Evolutionary conservation across 805 yeast species (phyloP).

Genomic region (Lipomyces sp.): DNA sequence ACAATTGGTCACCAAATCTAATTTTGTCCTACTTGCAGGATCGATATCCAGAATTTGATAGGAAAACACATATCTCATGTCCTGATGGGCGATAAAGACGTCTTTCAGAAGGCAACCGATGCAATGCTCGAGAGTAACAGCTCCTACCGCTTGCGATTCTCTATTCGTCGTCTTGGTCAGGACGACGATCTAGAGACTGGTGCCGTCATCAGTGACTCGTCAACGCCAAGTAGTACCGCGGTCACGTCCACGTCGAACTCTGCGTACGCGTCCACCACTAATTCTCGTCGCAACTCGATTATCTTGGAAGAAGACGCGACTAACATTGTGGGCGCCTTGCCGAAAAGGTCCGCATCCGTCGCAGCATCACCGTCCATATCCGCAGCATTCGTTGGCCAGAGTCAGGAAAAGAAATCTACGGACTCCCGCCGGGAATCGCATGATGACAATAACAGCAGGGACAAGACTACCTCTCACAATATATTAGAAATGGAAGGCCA

Average conservation of each 20-base stretch:
- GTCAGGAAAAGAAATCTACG: conserved; percentile 6
- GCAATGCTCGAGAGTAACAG: conserved; percentile 43
- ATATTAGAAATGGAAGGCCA: conserved; percentile 80
- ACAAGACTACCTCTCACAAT: not conserved
- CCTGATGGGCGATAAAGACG: conserved; percentile 40
- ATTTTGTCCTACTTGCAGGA: conserved; percentile 6
- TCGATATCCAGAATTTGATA: conserved; percentile 29
- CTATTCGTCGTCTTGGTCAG: conserved; percentile 29
- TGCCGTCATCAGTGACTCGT: not conserved
- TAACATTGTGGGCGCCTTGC: not conserved
- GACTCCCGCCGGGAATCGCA: not conserved
- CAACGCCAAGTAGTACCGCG: conserved; percentile 20
- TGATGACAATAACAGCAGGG: not conserved
- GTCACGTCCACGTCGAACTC: conserved; percentile 19
- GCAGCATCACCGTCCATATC: conserved; percentile 3
- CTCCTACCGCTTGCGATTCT: conserved; percentile 35
- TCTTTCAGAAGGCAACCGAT: conserved; percentile 44
- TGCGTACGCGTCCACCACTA: conserved; percentile 1
- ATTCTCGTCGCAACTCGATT: conserved; percentile 21
- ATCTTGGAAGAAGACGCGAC: conserved; percentile 6
- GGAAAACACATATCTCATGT: conserved; percentile 40
- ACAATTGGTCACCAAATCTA: not conserved
- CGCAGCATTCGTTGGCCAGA: conserved; percentile 12
- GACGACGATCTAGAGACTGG: conserved; percentile 3
- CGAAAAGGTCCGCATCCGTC: too few relatives aligned